Base-by-base conservation (phyloP, 2,329 filamentous ascomycete genomes). In the Orbilia blumenaviensis region DNA sequence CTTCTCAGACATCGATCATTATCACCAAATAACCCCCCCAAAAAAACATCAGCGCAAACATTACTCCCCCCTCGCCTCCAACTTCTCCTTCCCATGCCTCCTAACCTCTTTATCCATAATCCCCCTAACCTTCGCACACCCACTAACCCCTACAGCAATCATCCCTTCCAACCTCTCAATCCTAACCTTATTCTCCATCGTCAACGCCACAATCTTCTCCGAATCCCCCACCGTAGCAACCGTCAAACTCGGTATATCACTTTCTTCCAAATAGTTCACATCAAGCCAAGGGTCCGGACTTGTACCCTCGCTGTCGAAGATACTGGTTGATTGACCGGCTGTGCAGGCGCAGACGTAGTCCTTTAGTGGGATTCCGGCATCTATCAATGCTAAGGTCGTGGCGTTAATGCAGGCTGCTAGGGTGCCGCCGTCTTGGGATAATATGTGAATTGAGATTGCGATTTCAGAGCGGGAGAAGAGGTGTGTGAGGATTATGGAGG, bases 331-430 rank as follows among this genome's bases (percentile, higher is more conserved):
- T 12, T 90, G 92, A 2, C 94, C 95, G 0, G 93, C 92, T 0
- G 94, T 97, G 83, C 92, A 96, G 4, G 94, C 93, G 21, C 90
- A 89, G 1, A 98, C 88, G 82, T 97, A 96, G 81, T 96, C 93
- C 1, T 90, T 89, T 94, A 98, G 97, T 23, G 95, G 95, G 18
- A 99, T 91, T 62, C 95, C 95, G 0, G 95, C 95, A 82, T 99
- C 95, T 77, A 98, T 90, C 21, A 98, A 88, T 0, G 95, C 95
- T 10, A 99, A 88, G 0, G 94, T 97, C 0, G 92, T 89, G 2
- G 95, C 95, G 81, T 99, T 99, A 79, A 98, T 86, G 50, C 94
- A 92, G 0, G 93, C 91, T 0, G 94, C 93, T 18, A 99, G 89
- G 1, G 98, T 87, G 0, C 92, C 94, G 27, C 95, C 95, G 82